A percentile compares a stretch with the other conserved stretches of the same genome.
phyloP scores from a whole-genome alignment of 495 filamentous ascomycete genomes.

The Ascodesmis nigricans region DNA sequence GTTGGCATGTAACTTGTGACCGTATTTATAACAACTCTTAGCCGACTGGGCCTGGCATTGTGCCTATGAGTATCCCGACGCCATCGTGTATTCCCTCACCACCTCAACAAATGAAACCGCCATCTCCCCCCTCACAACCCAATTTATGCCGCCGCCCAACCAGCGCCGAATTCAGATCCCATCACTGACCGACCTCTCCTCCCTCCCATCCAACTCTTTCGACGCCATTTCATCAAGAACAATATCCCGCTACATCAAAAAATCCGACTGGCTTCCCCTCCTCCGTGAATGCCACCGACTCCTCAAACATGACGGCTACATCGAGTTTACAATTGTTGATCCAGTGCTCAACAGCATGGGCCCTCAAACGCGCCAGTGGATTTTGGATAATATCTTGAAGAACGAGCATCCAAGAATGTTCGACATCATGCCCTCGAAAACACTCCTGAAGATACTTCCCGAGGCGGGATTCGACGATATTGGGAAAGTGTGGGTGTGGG shows the following conservation, averaged over 20 bases:
- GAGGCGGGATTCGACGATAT: conserved; percentile 13
- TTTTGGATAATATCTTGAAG: conserved; percentile 9
- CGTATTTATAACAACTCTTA: too few species aligned
- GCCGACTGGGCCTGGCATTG: conserved; percentile 20
- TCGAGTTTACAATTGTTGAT: conserved; percentile 12
- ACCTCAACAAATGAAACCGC: not conserved
- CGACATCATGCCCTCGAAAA: conserved; percentile 11
- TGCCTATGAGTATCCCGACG: conserved; percentile 15
- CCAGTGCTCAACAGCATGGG: conserved; percentile 20
- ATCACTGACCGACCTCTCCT: conserved; percentile 1
- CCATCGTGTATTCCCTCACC: conserved; percentile 1
- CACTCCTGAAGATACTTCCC: conserved; percentile 9
- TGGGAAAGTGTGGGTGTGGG: conserved; percentile 21
- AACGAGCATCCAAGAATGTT: conserved; percentile 3
- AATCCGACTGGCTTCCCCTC: conserved; percentile 5
- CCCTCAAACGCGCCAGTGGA: conserved; percentile 11
- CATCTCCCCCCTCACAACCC: conserved; percentile 2
- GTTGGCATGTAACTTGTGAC: too few species aligned
- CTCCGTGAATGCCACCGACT: conserved; percentile 15
- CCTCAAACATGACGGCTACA: conserved; percentile 19
- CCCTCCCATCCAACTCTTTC: conserved; percentile 2
- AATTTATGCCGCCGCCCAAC: conserved; percentile 3
- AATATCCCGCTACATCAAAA: conserved; percentile 2
- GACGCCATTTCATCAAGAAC: conserved; percentile 8
- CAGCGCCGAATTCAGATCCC: conserved; percentile 5